Conservation (phyloP, 495 filamentous ascomycete species). For the Penicillium daleae region DNA sequence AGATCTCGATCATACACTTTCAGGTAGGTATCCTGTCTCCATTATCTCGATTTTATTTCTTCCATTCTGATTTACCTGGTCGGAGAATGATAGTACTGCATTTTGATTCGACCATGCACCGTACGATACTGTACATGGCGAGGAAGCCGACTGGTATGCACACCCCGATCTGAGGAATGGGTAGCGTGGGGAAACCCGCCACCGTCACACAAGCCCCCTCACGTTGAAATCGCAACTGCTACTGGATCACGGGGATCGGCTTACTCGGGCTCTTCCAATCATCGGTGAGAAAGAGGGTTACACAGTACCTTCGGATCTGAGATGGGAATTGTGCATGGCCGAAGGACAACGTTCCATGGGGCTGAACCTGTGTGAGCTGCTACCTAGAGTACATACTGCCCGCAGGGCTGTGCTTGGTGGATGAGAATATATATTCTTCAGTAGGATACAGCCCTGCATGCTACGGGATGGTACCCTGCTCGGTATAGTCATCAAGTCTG, state of each 20-base stretch:
- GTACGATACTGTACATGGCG: not conserved
- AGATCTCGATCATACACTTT: not conserved
- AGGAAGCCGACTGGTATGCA: conserved; percentile 3
- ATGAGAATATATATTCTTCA: not conserved
- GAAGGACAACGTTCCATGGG: conserved; percentile 5
- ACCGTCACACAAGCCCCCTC: conserved; percentile 18
- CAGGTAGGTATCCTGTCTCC: too few species aligned
- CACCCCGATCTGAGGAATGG: conserved; percentile 22
- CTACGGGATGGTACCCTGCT: too few species aligned
- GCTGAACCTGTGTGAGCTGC: not conserved
- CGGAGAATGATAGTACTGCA: not conserved
- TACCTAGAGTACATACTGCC: not conserved
- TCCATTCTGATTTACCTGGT: not conserved
- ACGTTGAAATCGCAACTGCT: conserved; percentile 21
- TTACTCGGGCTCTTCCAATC: conserved; percentile 6
- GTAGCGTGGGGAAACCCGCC: conserved; percentile 18
- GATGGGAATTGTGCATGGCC: not conserved
- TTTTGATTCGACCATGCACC: not conserved
- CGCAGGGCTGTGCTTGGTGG: too few species aligned
- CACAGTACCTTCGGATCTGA: conserved; percentile 19
- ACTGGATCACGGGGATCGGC: conserved; percentile 11
- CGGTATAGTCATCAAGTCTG: too few species aligned
- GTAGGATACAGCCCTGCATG: too few species aligned
- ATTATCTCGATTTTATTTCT: not conserved
- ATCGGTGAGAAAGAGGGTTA: not conserved